Conservation (phyloP, 2,329 filamentous ascomycete species). For the Colletotrichum viniferum region DNA sequence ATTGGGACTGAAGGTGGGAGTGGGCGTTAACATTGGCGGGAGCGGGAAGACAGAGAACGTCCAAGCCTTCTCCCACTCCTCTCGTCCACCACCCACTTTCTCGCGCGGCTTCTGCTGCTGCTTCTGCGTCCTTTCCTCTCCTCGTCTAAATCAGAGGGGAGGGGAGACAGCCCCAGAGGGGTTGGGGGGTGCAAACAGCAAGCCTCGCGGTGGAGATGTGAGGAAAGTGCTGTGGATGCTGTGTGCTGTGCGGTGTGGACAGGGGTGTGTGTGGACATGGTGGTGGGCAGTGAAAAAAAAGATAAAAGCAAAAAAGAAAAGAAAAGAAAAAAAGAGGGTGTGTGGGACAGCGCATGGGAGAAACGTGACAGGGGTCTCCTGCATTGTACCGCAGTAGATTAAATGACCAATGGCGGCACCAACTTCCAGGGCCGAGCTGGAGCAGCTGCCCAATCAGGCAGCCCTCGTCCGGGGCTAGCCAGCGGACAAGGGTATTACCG, state of each 20-base stretch:
- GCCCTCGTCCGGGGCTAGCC: constrained; percentile 51
- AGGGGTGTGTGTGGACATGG: neutral
- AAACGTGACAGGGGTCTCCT: constrained; percentile 53
- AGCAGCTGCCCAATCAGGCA: constrained; percentile 56
- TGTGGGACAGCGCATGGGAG: constrained; percentile 53
- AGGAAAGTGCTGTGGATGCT: neutral
- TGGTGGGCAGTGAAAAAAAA: neutral
- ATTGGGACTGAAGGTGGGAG: neutral
- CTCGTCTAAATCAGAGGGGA: neutral
- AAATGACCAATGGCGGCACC: constrained; percentile 53
- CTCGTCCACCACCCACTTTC: neutral
- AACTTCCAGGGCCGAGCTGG: constrained; percentile 42
- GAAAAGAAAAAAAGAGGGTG: constrained; percentile 21
- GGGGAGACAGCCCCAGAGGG: neutral
- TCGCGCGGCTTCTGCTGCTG: neutral
- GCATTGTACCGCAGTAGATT: constrained; percentile 47
- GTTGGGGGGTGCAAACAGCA: neutral
- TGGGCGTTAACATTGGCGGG: neutral
- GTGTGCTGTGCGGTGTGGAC: neutral
- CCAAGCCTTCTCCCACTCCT: neutral
- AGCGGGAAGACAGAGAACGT: neutral
- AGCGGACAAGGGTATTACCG: constrained; percentile 42
- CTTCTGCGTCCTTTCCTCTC: neutral
- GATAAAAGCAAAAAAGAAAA: neutral
- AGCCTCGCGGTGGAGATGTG: neutral